Percentiles rank a stretch among this genome's conserved stretches.
Conservation (phyloP, 1,139 yeast species). For the Debaryomycetaceae sp. region DNA sequence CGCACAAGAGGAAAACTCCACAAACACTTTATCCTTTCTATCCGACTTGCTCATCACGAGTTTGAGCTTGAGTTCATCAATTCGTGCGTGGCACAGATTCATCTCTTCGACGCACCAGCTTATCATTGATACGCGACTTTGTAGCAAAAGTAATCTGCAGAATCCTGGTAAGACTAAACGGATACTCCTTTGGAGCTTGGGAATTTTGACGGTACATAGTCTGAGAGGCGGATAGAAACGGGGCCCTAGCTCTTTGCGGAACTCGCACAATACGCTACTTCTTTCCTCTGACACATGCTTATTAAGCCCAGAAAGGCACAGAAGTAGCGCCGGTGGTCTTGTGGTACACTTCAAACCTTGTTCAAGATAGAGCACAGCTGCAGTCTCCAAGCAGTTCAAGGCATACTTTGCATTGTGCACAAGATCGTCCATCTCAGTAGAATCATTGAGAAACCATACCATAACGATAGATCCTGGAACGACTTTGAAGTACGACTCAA, state of each 20-base stretch:
- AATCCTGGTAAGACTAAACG: conserved; percentile 20
- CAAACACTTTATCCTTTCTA: conserved; percentile 34
- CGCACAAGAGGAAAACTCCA: conserved; percentile 37
- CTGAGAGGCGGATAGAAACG: conserved; percentile 27
- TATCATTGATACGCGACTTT: conserved; percentile 11
- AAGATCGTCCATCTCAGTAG: conserved; percentile 18
- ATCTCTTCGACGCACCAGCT: conserved; percentile 21
- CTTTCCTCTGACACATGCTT: too few species aligned
- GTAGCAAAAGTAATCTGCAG: conserved; percentile 14
- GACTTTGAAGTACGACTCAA: conserved; percentile 16
- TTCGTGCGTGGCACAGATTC: conserved; percentile 7
- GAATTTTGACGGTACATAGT: conserved; percentile 10
- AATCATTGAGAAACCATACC: conserved; percentile 43
- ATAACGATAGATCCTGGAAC: conserved; percentile 37
- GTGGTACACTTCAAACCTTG: conserved; percentile 6
- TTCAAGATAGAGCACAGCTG: conserved; percentile 11
- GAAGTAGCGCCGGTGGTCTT: conserved; percentile 1
- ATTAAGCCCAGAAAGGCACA: conserved; percentile 1
- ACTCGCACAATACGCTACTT: too few species aligned
- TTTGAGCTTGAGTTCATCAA: conserved; percentile 13
- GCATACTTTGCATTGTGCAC: conserved; percentile 22
- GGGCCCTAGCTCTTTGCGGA: conserved; percentile 3
- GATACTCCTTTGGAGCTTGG: conserved; percentile 16
- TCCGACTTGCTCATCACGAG: conserved; percentile 9
- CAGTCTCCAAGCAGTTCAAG: conserved; percentile 28